phyloP scores from a whole-genome alignment of 345 rosid genomes.

The Raphanus sativus region DNA sequence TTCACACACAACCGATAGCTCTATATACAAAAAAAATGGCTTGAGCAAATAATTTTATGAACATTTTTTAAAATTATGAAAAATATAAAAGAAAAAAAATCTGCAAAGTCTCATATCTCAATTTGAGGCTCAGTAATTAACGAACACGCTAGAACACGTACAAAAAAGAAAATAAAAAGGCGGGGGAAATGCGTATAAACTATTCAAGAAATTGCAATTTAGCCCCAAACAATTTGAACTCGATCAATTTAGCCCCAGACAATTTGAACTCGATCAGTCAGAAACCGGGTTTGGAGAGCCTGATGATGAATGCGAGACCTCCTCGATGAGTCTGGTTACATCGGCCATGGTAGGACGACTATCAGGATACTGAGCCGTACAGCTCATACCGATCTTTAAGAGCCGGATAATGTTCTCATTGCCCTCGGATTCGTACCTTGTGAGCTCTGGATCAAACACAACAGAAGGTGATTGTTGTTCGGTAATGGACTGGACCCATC shows the following conservation, averaged over 20 bases:
- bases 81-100: neutral
- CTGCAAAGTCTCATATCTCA: constrained; percentile 31
- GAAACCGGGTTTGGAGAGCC: constrained; percentile 32
- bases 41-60: constrained; percentile 8
- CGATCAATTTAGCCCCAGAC: constrained; percentile 21
- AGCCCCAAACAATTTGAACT: constrained; percentile 33
- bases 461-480: constrained; percentile 62
- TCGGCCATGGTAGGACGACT: constrained; percentile 82
- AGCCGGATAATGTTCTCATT: constrained; percentile 66
- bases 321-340: constrained; percentile 62
- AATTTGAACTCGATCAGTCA: constrained; percentile 28
- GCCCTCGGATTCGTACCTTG: constrained; percentile 71
- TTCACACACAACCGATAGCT: constrained; percentile 30
- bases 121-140: constrained; percentile 39
- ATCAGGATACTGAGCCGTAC: constrained; percentile 73
- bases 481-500: constrained; percentile 83
- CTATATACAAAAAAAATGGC: constrained; percentile 20
- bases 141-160: constrained; percentile 20
- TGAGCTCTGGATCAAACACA: constrained; percentile 82
- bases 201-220: constrained; percentile 19
- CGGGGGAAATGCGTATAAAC: neutral
- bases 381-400: constrained; percentile 74
- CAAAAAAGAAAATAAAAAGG: neutral
- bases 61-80: constrained; percentile 17
- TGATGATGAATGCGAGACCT: constrained; percentile 42